Evolutionary conservation across 305 asterid genomes (phyloP).

Genomic region (Fraxinus ornus): DNA sequence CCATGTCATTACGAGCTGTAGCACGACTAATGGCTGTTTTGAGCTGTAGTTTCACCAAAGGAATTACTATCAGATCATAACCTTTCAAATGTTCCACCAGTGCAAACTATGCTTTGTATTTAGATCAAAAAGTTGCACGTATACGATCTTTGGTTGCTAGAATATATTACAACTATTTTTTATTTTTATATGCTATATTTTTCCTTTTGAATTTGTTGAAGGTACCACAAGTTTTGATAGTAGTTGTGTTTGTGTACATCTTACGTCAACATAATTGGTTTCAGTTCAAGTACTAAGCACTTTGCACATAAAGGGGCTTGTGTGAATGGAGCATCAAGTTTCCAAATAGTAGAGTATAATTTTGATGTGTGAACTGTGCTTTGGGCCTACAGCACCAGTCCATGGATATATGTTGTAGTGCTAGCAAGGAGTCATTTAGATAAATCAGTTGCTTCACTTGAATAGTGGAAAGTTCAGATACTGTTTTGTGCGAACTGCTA

Average conservation of each 20-base stretch:
- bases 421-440: not conserved
- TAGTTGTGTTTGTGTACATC: not conserved
- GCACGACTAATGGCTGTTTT: constrained; percentile 89
- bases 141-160: not conserved
- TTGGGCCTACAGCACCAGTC: not conserved
- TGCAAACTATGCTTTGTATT: constrained; percentile 18
- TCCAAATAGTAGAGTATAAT: not conserved
- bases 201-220: not conserved
- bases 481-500: not conserved
- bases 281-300: not conserved
- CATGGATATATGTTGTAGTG: not conserved
- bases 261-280: not conserved
- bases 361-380: not conserved
- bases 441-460: not conserved
- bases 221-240: not conserved
- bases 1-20: constrained; percentile 91
- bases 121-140: not conserved
- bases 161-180: not conserved
- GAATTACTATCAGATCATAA: constrained; percentile 16
- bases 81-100: constrained; percentile 21
- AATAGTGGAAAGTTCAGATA: not conserved
- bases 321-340: not conserved
- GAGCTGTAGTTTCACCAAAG: constrained; percentile 55
- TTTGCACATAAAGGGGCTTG: not conserved
- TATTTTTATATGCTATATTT: not conserved